These are phyloP conservation scores for Akanthomyces uredinophilus DNA, from an alignment of 2,329 filamentous ascomycete species.

Conservation along the genomic window DNA sequence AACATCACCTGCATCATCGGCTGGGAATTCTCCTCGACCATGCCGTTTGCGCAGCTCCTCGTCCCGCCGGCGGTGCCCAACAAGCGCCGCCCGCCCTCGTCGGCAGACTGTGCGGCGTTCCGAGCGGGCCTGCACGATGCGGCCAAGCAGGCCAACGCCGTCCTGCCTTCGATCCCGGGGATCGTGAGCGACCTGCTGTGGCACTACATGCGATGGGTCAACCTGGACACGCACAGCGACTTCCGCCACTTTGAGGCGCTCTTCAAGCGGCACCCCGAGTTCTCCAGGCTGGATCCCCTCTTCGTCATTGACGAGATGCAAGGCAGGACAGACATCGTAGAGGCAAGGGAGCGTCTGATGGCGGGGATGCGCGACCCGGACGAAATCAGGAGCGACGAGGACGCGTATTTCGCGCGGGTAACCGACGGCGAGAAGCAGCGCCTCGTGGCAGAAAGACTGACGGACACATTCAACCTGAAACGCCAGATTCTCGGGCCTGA, in stretches of 20 bases:
- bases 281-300: not conserved
- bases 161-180: not conserved
- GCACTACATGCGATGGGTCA: conserved; percentile 2
- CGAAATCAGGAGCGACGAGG: not conserved
- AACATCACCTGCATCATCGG: conserved; percentile 29
- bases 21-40: conserved; percentile 26
- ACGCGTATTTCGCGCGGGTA: not conserved
- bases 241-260: not conserved
- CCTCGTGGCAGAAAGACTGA: not conserved
- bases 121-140: not conserved
- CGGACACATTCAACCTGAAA: not conserved
- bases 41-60: conserved; percentile 1
- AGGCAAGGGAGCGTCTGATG: not conserved
- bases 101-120: not conserved
- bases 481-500: not conserved
- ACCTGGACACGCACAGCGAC: not conserved
- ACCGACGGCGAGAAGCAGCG: not conserved
- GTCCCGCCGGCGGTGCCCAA: not conserved
- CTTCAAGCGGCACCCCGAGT: not conserved
- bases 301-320: not conserved
- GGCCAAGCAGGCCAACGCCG: not conserved
- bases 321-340: not conserved
- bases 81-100: not conserved
- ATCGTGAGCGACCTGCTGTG: not conserved
- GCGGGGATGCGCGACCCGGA: not conserved